Evolutionary conservation across 805 yeast genomes (phyloP).

Genomic region (Wickerhamomyces strasburgensis): DNA sequence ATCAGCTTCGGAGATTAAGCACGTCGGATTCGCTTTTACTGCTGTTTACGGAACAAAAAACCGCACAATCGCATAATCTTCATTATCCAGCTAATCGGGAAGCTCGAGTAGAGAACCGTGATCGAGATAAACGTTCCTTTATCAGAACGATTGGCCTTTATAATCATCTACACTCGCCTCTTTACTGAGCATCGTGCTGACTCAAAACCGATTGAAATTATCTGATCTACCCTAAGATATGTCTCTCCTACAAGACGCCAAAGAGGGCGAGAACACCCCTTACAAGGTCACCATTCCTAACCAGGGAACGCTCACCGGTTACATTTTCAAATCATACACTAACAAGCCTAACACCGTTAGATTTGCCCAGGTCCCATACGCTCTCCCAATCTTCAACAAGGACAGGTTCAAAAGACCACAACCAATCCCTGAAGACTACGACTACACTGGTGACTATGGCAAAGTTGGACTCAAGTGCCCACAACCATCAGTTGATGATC

Average conservation of each 20-base stretch:
- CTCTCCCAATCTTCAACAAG: slow-evolving; percentile 28
- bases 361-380: slow-evolving; percentile 31
- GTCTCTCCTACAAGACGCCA: slow-evolving; percentile 8
- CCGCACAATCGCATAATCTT: too few relatives aligned
- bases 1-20: too few relatives aligned
- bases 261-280: slow-evolving; percentile 3
- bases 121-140: too few relatives aligned
- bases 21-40: too few relatives aligned
- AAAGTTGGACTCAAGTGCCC: slow-evolving; percentile 32
- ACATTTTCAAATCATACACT: slow-evolving; percentile 11
- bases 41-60: too few relatives aligned
- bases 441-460: slow-evolving; percentile 36
- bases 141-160: too few relatives aligned
- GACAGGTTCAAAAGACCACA: slow-evolving; percentile 31
- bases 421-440: slow-evolving; percentile 29
- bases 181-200: too few relatives aligned
- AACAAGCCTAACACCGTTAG: slow-evolving; percentile 22
- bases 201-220: too few relatives aligned
- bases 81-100: too few relatives aligned
- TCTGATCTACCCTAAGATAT: too few relatives aligned
- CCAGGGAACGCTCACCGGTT: slow-evolving; percentile 28
- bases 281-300: slow-evolving; percentile 7
- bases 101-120: too few relatives aligned
- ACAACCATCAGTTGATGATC: slow-evolving; percentile 31
- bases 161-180: too few relatives aligned